Evolutionary conservation across 805 yeast genomes (phyloP), one percentile per base, ranked within the genome.

Genomic region (Metschnikowia koreensis): DNA sequence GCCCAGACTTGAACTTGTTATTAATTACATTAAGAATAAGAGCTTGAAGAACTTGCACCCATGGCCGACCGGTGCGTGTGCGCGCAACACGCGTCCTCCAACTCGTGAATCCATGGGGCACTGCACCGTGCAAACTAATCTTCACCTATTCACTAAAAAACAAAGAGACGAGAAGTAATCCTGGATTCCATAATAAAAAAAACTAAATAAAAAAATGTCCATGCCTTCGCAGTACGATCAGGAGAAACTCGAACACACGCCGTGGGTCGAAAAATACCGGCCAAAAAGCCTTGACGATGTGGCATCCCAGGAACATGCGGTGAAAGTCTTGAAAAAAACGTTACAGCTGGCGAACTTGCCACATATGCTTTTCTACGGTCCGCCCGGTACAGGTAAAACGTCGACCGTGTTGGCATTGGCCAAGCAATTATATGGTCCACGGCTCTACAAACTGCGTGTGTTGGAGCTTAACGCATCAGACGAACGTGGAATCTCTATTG

Each of bases 331-430:
- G 54, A 86, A 87, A 66, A 83, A 84, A 63, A 87, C 97, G 1
- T 68, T 94, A 16, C 77, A 82, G 51, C 81, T 93, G 11, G 87
- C 92, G 29, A 94, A 93, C 66, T 71, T 89, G 50, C 97, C 98
- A 3, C 97, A 89, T 66, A 86, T 89, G 94, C 70, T 89, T 38
- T 89, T 89, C 71, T 90, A 89, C 65, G 97, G 97, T 0, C 96
- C 97, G 1, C 96, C 97, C 44, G 97, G 97, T 16, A 89, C 96
- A 0, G 97, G 97, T 56, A 89, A 89, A 62, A 89, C 97, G 0
- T 89, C 96, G 1, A 90, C 97, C 0, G 86, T 89, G 31, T 71
- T 90, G 50, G 96, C 96, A 2, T 72, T 89, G 58, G 90, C 96
- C 2, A 85, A 81, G 59, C 89, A 89, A 63, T 67, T 89, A 31